Percentiles rank a stretch among this genome's conserved stretches.
Evolutionary conservation across 495 filamentous ascomycete species (phyloP).

Genomic region (Aspergillus baeticus): DNA sequence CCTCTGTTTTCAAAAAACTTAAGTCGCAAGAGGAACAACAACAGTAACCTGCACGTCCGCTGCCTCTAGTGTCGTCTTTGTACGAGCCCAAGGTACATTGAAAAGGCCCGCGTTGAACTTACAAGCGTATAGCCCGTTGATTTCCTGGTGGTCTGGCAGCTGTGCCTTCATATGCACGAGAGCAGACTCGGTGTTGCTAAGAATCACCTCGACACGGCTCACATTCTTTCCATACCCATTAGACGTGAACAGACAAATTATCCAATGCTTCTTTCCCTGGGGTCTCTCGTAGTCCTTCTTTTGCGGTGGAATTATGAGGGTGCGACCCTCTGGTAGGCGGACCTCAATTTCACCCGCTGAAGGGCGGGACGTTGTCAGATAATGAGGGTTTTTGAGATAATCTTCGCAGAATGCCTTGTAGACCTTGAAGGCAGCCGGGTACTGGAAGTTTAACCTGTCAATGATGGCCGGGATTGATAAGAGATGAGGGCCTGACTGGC

Average conservation of each 20-base stretch:
- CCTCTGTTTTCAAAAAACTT: not conserved
- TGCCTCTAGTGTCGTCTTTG: slow-evolving; percentile 22
- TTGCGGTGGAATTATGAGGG: slow-evolving; percentile 46
- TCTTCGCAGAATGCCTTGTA: slow-evolving; percentile 35
- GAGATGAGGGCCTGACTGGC: not conserved
- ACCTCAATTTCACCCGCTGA: not conserved
- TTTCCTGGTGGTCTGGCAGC: slow-evolving; percentile 18
- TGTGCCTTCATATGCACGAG: slow-evolving; percentile 37
- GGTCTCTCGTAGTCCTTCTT: slow-evolving; percentile 17
- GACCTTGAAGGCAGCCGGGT: slow-evolving; percentile 36
- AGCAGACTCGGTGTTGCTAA: slow-evolving; percentile 38
- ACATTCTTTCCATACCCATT: slow-evolving; percentile 27
- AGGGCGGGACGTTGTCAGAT: not conserved
- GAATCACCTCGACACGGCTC: slow-evolving; percentile 29
- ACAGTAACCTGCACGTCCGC: slow-evolving; percentile 27
- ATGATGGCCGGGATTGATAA: too few relatives aligned
- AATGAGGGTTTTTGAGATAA: slow-evolving; percentile 2
- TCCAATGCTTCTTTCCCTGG: slow-evolving; percentile 37
- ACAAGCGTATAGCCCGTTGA: slow-evolving; percentile 34
- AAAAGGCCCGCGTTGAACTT: slow-evolving; percentile 47
- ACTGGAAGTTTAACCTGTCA: slow-evolving; percentile 24
- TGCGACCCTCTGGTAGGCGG: slow-evolving; percentile 33
- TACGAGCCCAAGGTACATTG: slow-evolving; percentile 34
- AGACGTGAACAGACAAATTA: slow-evolving; percentile 50
- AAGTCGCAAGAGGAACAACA: slow-evolving; percentile 16